Percentiles rank a stretch among this genome's conserved stretches.
Evolutionary conservation across 202 grass and related monocot genomes (phyloP).

Genomic region (Carex arenaria): DNA sequence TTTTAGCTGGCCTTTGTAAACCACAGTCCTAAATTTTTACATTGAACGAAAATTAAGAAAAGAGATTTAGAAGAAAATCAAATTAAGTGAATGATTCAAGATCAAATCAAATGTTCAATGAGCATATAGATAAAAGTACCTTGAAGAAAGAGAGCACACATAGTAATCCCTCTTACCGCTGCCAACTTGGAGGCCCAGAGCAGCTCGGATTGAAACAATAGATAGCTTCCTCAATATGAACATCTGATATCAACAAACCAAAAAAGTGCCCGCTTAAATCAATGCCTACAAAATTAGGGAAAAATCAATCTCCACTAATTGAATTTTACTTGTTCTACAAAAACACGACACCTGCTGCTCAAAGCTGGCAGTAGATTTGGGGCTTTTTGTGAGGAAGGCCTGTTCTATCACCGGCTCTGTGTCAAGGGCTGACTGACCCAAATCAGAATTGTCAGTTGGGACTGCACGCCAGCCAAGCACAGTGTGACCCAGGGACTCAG

Average conservation of each 20-base stretch:
- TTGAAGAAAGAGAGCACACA: slow-evolving; percentile 94
- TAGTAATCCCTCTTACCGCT: slow-evolving; percentile 68
- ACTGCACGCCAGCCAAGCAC: slow-evolving; percentile 82
- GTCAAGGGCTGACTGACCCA: slow-evolving; percentile 69
- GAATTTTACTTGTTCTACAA: slow-evolving; percentile 12
- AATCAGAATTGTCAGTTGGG: slow-evolving; percentile 77
- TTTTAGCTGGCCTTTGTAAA: slow-evolving; percentile 90
- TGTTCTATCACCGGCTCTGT: slow-evolving; percentile 86
- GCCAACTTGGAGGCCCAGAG: slow-evolving; percentile 55
- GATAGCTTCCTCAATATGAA: slow-evolving; percentile 85
- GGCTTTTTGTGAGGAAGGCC: slow-evolving; percentile 75
- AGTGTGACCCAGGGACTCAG: slow-evolving; percentile 67
- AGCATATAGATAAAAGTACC: slow-evolving; percentile 41
- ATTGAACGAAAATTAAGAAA: slow-evolving; percentile 30
- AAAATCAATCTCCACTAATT: background rate
- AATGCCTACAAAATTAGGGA: slow-evolving; percentile 6
- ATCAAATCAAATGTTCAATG: background rate
- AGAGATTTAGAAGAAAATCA: slow-evolving; percentile 12
- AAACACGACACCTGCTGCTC: slow-evolving; percentile 68
- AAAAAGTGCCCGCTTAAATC: background rate
- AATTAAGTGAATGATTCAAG: background rate
- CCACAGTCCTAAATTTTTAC: slow-evolving; percentile 57
- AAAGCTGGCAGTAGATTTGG: slow-evolving; percentile 49
- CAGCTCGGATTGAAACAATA: slow-evolving; percentile 53
- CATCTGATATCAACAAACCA: slow-evolving; percentile 43